phyloP scores from a whole-genome alignment of 768 basidiomycete species.

The Amanita fuliginea region DNA sequence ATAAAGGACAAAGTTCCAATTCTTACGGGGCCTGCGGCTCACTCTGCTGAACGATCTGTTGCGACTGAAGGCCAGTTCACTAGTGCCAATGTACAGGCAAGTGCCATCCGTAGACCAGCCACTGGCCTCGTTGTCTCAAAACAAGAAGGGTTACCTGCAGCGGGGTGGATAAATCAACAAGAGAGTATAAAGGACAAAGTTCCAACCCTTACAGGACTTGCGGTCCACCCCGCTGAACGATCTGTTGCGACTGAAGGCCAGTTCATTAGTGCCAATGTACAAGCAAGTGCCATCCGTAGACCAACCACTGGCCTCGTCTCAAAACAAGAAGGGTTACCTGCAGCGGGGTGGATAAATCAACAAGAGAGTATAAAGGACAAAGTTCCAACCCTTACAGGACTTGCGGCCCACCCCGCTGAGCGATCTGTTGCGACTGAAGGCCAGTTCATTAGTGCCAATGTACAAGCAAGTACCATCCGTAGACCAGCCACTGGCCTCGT shows the following conservation, averaged over 20 bases:
- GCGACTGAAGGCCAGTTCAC: background rate
- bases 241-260: too few relatives aligned
- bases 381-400: background rate
- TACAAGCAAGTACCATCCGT: background rate
- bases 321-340: too few relatives aligned
- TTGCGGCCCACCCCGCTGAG: background rate
- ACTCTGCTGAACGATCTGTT: background rate
- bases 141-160: too few relatives aligned
- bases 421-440: background rate
- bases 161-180: too few relatives aligned
- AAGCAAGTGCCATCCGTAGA: too few relatives aligned
- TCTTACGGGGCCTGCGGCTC: background rate
- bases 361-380: constrained; percentile 1
- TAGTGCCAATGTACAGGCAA: background rate
- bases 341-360: background rate
- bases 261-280: too few relatives aligned
- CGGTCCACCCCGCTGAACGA: too few relatives aligned
- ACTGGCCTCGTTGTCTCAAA: too few relatives aligned
- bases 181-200: too few relatives aligned
- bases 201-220: too few relatives aligned
- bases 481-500: too few relatives aligned
- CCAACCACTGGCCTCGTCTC: too few relatives aligned
- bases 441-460: background rate
- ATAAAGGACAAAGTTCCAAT: background rate
- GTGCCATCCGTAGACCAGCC: background rate